Base-by-base conservation (phyloP, 2,329 filamentous ascomycete species). In the Alternaria panax region DNA sequence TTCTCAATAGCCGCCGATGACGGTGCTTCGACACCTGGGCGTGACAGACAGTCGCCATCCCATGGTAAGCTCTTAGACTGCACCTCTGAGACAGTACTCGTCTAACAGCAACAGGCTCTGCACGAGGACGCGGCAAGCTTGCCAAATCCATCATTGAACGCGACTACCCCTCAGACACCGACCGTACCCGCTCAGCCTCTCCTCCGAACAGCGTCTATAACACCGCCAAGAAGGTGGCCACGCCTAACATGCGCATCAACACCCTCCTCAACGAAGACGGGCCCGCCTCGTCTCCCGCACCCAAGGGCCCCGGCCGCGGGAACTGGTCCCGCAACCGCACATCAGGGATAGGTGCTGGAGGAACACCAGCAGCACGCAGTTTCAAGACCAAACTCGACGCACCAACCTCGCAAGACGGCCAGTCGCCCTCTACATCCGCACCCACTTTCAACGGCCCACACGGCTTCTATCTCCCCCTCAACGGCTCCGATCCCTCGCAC, bases 391-490 rank as follows among this genome's bases (percentile, higher is more conserved):
- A 76, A 68, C 60, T 79, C 63, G 64, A 77, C 30, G 67, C 67
- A 30, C 62, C 63, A 9, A 66, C 63, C 25, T 72, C 71, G 2
- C 74, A 77, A 61, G 75, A 77, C 45, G 72, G 70, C 41, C 70
- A 72, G 43, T 76, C 73, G 11, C 74, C 72, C 28, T 74, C 75
- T 5, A 65, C 67, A 7, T 72, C 69, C 16, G 73, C 73, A 4
- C 67, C 72, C 2, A 73, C 72, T 14, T 72, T 83, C 62, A 85
- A 88, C 59, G 84, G 85, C 45, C 87, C 76, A 8, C 78, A 79
- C 41, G 84, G 80, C 30, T 81, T 82, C 58, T 82, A 84, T 22
- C 80, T 84, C 16, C 81, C 82, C 18, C 78, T 83, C 20, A 81
- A 85, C 14, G 87, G 88, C 32, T 74, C 75, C 5, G 76, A 79